Percentiles rank a stretch among this genome's conserved stretches.
Conservation (phyloP, 176 grass and related monocot genomes). For the Zoysia japonica region DNA sequence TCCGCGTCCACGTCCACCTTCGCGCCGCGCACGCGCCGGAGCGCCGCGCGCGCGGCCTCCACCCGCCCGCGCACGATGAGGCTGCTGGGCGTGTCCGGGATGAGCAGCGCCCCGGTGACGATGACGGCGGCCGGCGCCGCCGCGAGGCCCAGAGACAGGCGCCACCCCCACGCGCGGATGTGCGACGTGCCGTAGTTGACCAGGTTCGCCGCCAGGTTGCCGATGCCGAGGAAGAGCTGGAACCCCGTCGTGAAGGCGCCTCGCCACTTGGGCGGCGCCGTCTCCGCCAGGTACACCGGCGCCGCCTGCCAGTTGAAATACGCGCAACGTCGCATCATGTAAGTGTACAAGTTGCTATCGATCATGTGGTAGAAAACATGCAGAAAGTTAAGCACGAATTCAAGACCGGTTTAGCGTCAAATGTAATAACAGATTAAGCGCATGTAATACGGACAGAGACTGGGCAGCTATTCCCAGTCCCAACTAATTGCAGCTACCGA, state of each 20-base stretch:
- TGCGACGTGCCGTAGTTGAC: constrained; percentile 59
- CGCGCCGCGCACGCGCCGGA: constrained; percentile 44
- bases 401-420: background rate
- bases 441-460: constrained; percentile 9
- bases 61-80: constrained; percentile 47
- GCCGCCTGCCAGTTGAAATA: constrained; percentile 47
- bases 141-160: constrained; percentile 62
- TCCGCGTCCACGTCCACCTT: constrained; percentile 59
- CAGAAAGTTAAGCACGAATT: background rate
- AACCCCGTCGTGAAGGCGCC: constrained; percentile 71
- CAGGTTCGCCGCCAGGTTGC: constrained; percentile 57
- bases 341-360: background rate
- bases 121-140: constrained; percentile 52
- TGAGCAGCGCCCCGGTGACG: constrained; percentile 44
- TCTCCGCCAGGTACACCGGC: constrained; percentile 76
- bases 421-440: background rate
- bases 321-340: background rate
- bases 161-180: constrained; percentile 61
- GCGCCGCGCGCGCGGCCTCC: constrained; percentile 51
- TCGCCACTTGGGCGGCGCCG: constrained; percentile 56
- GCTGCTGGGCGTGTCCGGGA: constrained; percentile 67
- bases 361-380: no score
- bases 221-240: constrained; percentile 64
- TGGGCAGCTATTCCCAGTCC: background rate
- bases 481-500: constrained; percentile 12